phyloP scores from a whole-genome alignment of 73 alveolate species.

The Tetrahymena thermophila region DNA sequence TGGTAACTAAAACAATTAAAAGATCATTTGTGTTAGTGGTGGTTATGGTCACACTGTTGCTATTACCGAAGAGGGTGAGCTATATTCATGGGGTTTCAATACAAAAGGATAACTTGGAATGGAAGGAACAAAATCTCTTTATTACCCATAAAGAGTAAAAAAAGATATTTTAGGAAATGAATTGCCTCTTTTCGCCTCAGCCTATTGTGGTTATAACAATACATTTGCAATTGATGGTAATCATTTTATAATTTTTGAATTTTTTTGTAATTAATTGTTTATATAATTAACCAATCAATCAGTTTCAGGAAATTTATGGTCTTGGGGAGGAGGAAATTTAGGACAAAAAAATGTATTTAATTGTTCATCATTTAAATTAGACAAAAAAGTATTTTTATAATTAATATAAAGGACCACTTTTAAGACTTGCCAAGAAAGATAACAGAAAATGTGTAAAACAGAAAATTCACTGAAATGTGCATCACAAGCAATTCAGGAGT shows the following conservation, averaged over 20 bases:
- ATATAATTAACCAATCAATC: neutral
- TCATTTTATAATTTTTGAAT: neutral
- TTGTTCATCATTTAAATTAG: neutral
- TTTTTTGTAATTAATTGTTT: too few species aligned
- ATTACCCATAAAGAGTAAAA: constrained; percentile 76
- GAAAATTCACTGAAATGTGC: constrained; percentile 87
- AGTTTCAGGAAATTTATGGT: constrained; percentile 76
- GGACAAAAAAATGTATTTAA: constrained; percentile 71
- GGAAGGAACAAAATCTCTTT: constrained; percentile 80
- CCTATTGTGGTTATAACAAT: constrained; percentile 83
- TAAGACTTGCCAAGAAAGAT: constrained; percentile 78
- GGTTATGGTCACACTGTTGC: constrained; percentile 97
- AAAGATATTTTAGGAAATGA: constrained; percentile 67
- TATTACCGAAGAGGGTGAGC: constrained; percentile 78
- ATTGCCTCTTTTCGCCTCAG: constrained; percentile 66
- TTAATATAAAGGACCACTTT: neutral
- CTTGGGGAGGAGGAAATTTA: constrained; percentile 95
- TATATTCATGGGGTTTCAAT: constrained; percentile 94
- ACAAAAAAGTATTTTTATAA: too few species aligned
- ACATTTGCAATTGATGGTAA: constrained; percentile 74
- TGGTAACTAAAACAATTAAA: neutral
- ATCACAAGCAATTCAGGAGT: constrained; percentile 86
- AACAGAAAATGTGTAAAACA: constrained; percentile 71
- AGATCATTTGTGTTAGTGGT: constrained; percentile 75
- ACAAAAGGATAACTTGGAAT: constrained; percentile 92